These are phyloP conservation scores for Ceratonia siliqua DNA, from an alignment of 306 rosid genomes.

Conservation along the genomic window DNA sequence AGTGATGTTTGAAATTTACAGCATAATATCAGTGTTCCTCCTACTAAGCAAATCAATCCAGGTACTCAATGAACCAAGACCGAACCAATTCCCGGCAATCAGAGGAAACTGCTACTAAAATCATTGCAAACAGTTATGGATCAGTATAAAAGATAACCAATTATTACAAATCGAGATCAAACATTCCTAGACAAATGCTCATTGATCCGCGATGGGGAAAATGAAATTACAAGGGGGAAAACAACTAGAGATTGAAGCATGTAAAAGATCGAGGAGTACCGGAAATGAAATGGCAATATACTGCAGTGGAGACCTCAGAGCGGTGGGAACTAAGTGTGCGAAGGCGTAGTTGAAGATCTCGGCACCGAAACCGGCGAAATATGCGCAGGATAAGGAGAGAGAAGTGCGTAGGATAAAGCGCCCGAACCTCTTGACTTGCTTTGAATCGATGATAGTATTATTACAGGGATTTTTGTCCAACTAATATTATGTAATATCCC, in stretches of 20 bases:
- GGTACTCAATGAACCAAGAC: conserved; percentile 30
- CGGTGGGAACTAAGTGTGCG: not conserved
- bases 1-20: conserved; percentile 25
- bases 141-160: conserved; percentile 34
- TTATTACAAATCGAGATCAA: not conserved
- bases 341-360: conserved; percentile 42
- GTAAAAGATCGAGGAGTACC: conserved; percentile 44
- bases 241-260: not conserved
- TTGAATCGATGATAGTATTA: conserved; percentile 34
- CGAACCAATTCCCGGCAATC: conserved; percentile 31
- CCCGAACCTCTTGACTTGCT: conserved; percentile 34
- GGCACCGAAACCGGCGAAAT: conserved; percentile 40
- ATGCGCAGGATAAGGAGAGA: conserved; percentile 49
- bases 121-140: conserved; percentile 30
- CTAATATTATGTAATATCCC: conserved; percentile 8
- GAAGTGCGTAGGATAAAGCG: conserved; percentile 51
- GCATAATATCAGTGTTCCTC: conserved; percentile 3
- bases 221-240: not conserved
- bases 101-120: conserved; percentile 23
- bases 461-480: conserved; percentile 8
- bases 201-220: not conserved
- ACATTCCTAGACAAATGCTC: not conserved
- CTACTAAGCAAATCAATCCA: conserved; percentile 17
- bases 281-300: conserved; percentile 19
- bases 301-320: conserved; percentile 8